Evolutionary conservation across 768 basidiomycete species (phyloP).

Genomic region (Pisolithus microcarpus): DNA sequence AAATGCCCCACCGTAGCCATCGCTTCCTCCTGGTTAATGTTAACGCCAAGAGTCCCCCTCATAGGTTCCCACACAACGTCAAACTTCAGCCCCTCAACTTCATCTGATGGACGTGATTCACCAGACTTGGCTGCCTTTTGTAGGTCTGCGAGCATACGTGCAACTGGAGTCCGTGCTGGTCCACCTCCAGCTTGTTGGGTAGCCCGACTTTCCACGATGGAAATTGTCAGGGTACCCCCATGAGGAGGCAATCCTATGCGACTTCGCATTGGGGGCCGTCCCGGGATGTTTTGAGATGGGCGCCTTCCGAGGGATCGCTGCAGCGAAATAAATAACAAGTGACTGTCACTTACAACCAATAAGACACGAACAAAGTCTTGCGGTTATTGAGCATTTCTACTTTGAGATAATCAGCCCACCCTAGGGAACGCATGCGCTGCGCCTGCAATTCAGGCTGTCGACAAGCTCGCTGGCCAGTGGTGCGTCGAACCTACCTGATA

Average conservation of each 20-base stretch:
- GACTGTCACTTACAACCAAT: constrained; percentile 67
- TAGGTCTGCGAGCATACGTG: constrained; percentile 51
- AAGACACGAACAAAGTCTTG: constrained; percentile 64
- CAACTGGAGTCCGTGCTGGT: constrained; percentile 47
- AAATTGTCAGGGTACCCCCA: constrained; percentile 70
- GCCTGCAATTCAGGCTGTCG: constrained; percentile 35
- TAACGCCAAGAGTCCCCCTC: constrained; percentile 55
- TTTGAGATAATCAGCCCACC: constrained; percentile 75
- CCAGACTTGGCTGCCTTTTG: constrained; percentile 61
- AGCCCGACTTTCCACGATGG: constrained; percentile 51
- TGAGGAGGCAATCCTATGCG: constrained; percentile 45
- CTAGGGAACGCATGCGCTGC: constrained; percentile 69
- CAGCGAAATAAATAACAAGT: not conserved
- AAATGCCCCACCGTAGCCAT: constrained; percentile 37
- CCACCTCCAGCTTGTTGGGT: constrained; percentile 33
- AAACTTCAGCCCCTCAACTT: constrained; percentile 63
- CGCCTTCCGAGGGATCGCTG: constrained; percentile 26
- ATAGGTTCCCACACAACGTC: constrained; percentile 75
- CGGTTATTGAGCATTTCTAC: constrained; percentile 65
- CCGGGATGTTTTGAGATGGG: constrained; percentile 24
- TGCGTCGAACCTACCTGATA: constrained; percentile 45
- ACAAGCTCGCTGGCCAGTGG: not conserved
- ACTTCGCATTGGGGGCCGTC: constrained; percentile 22
- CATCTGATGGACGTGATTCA: constrained; percentile 53
- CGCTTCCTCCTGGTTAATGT: constrained; percentile 42